phyloP scores from a whole-genome alignment of 2,329 filamentous ascomycete species.

The Domatiomyces globalis region DNA sequence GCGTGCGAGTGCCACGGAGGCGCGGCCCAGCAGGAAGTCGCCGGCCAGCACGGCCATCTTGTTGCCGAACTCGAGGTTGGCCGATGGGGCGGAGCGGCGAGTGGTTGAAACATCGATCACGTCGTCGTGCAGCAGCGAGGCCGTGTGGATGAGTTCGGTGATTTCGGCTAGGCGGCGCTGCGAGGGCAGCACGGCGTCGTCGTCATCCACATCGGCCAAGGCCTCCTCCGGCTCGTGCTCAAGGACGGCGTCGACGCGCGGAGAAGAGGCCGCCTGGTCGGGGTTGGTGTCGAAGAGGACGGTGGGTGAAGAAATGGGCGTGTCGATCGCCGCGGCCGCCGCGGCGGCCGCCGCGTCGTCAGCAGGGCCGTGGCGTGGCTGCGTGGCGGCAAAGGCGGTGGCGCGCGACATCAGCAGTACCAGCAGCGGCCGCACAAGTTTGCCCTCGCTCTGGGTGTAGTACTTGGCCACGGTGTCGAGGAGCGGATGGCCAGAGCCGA shows the following conservation, averaged over 20 bases:
- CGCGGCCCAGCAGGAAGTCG: conserved; percentile 87
- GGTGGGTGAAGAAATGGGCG: conserved; percentile 43
- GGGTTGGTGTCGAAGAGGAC: conserved; percentile 76
- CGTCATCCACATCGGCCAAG: conserved; percentile 24
- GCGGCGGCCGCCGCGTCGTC: conserved; percentile 16
- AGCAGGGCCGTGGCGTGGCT: conserved; percentile 24
- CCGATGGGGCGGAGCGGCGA: conserved; percentile 68
- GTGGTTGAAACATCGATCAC: conserved; percentile 88
- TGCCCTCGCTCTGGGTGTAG: conserved; percentile 91
- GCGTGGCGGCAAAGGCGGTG: conserved; percentile 63
- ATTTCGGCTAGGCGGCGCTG: conserved; percentile 91
- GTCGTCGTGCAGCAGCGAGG: conserved; percentile 92
- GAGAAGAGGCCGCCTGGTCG: conserved; percentile 37
- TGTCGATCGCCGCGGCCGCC: conserved; percentile 36
- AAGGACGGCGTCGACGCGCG: conserved; percentile 34
- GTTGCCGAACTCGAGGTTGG: conserved; percentile 92
- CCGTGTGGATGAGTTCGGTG: conserved; percentile 92
- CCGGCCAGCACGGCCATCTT: conserved; percentile 97
- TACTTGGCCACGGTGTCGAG: conserved; percentile 94
- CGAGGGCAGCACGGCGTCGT: conserved; percentile 64
- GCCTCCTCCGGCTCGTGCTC: conserved; percentile 26
- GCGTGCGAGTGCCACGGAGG: conserved; percentile 82
- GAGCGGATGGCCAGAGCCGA: conserved; percentile 86
- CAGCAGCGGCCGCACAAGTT: conserved; percentile 87
- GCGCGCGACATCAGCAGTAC: conserved; percentile 94